Evolutionary conservation across 345 rosid species (phyloP).

Genomic region (Erucastrum elatum): DNA sequence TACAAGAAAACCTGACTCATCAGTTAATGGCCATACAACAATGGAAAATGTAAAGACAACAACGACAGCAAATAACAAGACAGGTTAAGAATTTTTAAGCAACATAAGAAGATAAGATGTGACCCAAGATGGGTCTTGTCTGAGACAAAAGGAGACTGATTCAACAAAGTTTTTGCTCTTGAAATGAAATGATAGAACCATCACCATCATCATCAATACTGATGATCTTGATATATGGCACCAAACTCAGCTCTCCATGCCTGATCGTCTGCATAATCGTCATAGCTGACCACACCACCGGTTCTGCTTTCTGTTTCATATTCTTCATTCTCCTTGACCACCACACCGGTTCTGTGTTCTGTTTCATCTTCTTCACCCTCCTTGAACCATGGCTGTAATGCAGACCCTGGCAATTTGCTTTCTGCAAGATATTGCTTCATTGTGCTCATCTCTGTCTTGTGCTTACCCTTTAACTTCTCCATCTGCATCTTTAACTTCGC

Average conservation of each 20-base stretch:
- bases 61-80: background rate
- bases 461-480: conserved; percentile 77
- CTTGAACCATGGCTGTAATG: conserved; percentile 48
- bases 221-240: conserved; percentile 83
- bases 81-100: background rate
- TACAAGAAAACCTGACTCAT: conserved; percentile 4
- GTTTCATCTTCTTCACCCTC: conserved; percentile 23
- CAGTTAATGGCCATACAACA: conserved; percentile 2
- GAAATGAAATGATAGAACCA: background rate
- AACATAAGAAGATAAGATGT: background rate
- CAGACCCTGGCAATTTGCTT: conserved; percentile 84
- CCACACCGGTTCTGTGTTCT: conserved; percentile 1
- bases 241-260: conserved; percentile 98
- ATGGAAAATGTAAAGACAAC: conserved; percentile 21
- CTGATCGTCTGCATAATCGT: conserved; percentile 61
- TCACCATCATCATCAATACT: conserved; percentile 32
- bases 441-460: conserved; percentile 83
- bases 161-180: background rate
- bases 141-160: background rate
- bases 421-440: conserved; percentile 94
- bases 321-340: conserved; percentile 32
- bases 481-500: conserved; percentile 75
- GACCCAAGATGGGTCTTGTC: conserved; percentile 32
- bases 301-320: conserved; percentile 8
- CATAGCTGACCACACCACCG: conserved; percentile 16